phyloP scores from a whole-genome alignment of 1,139 yeast species.

The Kurtzmaniella quercitrusa region DNA sequence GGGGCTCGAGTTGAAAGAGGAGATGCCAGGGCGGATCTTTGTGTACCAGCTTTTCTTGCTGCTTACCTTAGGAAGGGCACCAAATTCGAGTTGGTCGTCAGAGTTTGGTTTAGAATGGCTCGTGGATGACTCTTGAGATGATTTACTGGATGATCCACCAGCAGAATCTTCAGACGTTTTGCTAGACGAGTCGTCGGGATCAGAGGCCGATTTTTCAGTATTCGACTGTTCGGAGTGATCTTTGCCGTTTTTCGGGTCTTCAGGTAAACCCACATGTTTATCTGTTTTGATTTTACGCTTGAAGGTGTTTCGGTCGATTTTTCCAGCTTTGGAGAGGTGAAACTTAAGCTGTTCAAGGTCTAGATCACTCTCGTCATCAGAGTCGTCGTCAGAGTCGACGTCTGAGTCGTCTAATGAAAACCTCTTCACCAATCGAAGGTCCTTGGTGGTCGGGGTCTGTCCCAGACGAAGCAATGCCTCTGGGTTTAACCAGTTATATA shows the following conservation, averaged over 20 bases:
- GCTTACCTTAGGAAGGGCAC: slow-evolving; percentile 34
- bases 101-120: no score
- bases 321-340: no score
- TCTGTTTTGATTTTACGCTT: no score
- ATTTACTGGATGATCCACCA: no score
- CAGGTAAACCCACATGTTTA: no score
- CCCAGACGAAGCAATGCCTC: slow-evolving; percentile 23
- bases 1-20: slow-evolving; percentile 49
- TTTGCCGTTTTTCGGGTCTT: no score
- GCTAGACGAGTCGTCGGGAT: background rate
- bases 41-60: slow-evolving; percentile 52
- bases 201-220: no score
- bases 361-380: background rate
- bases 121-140: no score
- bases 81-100: background rate
- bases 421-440: slow-evolving; percentile 15
- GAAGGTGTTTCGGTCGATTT: no score
- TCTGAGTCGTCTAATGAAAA: slow-evolving; percentile 3
- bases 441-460: background rate
- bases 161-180: background rate
- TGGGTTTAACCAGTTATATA: slow-evolving; percentile 66
- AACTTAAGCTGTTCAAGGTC: no score
- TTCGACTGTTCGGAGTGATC: no score
- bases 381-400: slow-evolving; percentile 8
- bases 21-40: slow-evolving; percentile 65